Percentiles rank a stretch among this genome's conserved stretches.
Evolutionary conservation across 2,329 filamentous ascomycete genomes (phyloP).

Genomic region (Balansia obtecta): DNA sequence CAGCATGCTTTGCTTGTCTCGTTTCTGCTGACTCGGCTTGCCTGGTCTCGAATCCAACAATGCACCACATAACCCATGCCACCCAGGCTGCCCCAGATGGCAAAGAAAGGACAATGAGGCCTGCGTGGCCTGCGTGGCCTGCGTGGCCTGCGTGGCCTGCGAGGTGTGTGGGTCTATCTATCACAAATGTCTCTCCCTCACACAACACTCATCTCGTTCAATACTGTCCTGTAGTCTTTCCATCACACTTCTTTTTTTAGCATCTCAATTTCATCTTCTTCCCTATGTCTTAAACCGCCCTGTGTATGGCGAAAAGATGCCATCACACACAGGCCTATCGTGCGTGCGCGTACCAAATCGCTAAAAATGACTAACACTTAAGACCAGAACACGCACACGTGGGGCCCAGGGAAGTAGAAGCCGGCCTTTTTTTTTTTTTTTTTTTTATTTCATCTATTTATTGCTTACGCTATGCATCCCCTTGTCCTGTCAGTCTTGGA

Average conservation of each 20-base stretch:
- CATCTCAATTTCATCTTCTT: constrained; percentile 4
- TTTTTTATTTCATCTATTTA: not conserved
- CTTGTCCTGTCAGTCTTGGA: not conserved
- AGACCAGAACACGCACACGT: not conserved
- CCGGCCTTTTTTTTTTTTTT: not conserved
- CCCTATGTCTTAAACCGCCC: constrained; percentile 2
- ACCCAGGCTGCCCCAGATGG: not conserved
- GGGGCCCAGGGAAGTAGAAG: not conserved
- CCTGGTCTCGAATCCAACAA: not conserved
- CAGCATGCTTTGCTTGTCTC: constrained; percentile 2
- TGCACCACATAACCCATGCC: not conserved
- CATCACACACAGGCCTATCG: not conserved
- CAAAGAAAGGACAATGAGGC: not conserved
- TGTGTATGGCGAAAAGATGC: not conserved
- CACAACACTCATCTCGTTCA: constrained; percentile 2
- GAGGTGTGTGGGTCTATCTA: constrained; percentile 2
- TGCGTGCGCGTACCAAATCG: not conserved
- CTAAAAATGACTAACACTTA: not conserved
- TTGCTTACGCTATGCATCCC: not conserved
- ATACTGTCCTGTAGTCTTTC: not conserved
- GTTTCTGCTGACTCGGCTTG: constrained; percentile 3
- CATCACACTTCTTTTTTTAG: constrained; percentile 5
- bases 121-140: not conserved
- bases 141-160: not conserved
- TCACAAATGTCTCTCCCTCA: constrained; percentile 7